Conservation (phyloP, 2,329 filamentous ascomycete species). For the Verticillium nonalfalfae region DNA sequence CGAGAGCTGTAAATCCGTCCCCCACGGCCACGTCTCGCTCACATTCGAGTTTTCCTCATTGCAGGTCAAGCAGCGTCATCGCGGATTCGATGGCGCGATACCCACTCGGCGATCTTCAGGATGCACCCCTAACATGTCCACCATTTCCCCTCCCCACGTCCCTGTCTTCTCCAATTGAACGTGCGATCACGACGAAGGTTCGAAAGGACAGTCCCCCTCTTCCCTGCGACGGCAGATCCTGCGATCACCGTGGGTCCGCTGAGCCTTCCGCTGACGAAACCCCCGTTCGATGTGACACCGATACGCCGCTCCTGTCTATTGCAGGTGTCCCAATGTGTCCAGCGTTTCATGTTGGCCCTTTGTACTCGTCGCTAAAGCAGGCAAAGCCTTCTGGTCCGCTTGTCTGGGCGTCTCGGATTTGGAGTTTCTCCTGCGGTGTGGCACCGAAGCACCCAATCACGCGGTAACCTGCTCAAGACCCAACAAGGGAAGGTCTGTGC, state of each 20-base stretch:
- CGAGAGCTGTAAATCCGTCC: background rate
- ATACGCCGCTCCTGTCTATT: background rate
- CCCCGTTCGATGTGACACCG: background rate
- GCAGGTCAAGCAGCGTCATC: background rate
- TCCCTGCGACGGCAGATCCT: background rate
- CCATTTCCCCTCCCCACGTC: background rate
- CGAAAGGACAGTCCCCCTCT: background rate
- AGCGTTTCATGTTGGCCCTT: background rate
- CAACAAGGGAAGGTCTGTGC: background rate
- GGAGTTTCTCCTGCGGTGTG: background rate
- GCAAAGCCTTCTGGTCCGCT: background rate
- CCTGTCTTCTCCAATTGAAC: background rate
- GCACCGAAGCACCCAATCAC: background rate
- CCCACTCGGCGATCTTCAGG: background rate
- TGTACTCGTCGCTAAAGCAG: background rate
- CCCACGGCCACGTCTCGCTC: background rate
- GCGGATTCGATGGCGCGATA: background rate
- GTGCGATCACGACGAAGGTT: background rate
- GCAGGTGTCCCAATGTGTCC: background rate
- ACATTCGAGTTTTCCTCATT: background rate
- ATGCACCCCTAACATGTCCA: background rate
- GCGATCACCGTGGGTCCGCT: background rate
- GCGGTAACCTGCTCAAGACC: background rate
- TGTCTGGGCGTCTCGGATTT: background rate
- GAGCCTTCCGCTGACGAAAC: background rate